A percentile compares a stretch with the other conserved stretches of the same genome.
Evolutionary conservation across 768 basidiomycete species (phyloP).

Genomic region (Agrocybe pediades): DNA sequence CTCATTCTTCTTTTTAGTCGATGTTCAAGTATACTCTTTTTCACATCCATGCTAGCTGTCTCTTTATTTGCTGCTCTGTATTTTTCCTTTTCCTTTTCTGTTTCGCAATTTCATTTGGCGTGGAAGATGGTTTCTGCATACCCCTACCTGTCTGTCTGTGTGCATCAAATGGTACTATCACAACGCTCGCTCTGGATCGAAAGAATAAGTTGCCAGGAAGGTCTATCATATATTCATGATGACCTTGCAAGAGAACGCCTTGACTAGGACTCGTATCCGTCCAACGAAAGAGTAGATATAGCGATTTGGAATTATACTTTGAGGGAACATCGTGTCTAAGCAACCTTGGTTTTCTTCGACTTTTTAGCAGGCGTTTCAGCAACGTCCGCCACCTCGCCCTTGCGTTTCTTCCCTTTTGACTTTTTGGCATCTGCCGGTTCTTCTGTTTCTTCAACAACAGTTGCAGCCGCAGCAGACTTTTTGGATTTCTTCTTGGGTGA

Average conservation of each 20-base stretch:
- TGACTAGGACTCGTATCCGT: no score
- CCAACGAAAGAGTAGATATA: no score
- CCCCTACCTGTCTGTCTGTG: no score
- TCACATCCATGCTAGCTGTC: no score
- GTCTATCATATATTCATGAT: no score
- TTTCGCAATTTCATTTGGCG: neutral
- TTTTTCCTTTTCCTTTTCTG: neutral
- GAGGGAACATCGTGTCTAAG: conserved; percentile 1
- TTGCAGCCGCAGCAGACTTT: conserved; percentile 3
- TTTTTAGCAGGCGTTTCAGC: conserved; percentile 37
- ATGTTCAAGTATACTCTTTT: neutral
- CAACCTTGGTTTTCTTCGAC: conserved; percentile 47
- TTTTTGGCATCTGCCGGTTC: conserved; percentile 14
- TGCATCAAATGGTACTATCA: no score
- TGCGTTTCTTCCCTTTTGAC: conserved; percentile 46
- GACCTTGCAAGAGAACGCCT: no score
- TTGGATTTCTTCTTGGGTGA: conserved; percentile 16
- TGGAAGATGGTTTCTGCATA: no score
- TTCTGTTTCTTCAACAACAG: neutral
- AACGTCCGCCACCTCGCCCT: conserved; percentile 30
- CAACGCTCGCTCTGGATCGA: no score
- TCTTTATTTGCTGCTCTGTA: no score
- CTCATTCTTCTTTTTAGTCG: neutral
- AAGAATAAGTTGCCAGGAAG: no score
- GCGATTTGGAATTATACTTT: neutral